These are phyloP conservation scores for Saururus chinensis DNA, from an alignment of 164 flowering plant genomes.

Conservation along the genomic window DNA sequence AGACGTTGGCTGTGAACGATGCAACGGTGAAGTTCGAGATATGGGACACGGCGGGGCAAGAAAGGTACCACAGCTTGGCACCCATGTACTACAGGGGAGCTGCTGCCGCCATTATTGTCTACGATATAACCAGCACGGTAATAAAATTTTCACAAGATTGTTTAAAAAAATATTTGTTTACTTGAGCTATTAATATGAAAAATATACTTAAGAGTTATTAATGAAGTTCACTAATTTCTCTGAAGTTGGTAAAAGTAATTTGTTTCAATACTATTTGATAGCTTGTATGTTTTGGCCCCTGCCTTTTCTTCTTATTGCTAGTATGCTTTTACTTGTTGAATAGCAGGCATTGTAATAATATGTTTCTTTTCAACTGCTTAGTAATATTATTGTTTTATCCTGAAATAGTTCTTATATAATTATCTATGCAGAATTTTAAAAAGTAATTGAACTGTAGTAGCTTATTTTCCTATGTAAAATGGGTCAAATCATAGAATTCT, in stretches of 20 bases:
- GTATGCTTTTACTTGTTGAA: neutral
- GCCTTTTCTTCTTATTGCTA: neutral
- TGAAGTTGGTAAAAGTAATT: neutral
- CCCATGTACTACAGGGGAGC: constrained; percentile 71
- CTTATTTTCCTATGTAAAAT: neutral
- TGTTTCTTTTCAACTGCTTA: too few relatives aligned
- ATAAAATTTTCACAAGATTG: neutral
- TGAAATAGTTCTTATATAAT: neutral
- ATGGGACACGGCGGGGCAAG: constrained; percentile 75
- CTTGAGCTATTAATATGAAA: too few relatives aligned
- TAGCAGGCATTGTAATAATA: too few relatives aligned
- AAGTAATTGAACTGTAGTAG: neutral
- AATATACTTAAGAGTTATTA: too few relatives aligned
- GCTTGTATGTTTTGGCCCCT: neutral
- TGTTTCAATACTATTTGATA: neutral
- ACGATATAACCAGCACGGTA: constrained; percentile 45
- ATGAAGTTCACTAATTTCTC: neutral
- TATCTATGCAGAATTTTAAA: too few relatives aligned
- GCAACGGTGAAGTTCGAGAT: constrained; percentile 59
- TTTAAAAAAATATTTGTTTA: neutral
- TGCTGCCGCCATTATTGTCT: constrained; percentile 56
- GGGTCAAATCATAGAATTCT: too few relatives aligned
- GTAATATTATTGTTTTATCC: neutral
- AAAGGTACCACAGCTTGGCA: constrained; percentile 56
- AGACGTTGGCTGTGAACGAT: constrained; percentile 32